These are phyloP conservation scores for Linnemannia exigua DNA, from an alignment of 192 early-diverging fungal species.

Conservation along the genomic window DNA sequence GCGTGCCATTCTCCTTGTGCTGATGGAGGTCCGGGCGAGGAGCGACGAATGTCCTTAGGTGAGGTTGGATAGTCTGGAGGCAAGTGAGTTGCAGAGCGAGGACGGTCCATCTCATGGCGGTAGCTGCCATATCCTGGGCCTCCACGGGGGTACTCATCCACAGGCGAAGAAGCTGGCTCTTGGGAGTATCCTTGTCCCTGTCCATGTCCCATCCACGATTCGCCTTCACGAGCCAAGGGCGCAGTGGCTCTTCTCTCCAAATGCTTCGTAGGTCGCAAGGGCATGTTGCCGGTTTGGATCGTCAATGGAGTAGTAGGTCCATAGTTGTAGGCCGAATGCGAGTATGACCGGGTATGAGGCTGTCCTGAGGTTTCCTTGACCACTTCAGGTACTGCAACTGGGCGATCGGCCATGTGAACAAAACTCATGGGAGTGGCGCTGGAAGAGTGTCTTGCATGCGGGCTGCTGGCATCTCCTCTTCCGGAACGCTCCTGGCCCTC, in stretches of 20 bases:
- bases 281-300: background rate
- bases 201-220: background rate
- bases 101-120: conserved; percentile 16
- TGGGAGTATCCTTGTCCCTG: background rate
- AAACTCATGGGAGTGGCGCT: conserved; percentile 37
- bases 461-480: conserved; percentile 10
- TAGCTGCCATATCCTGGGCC: background rate
- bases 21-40: conserved; percentile 22
- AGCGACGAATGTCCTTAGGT: conserved; percentile 17
- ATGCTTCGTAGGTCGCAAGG: conserved; percentile 10
- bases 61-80: conserved; percentile 25
- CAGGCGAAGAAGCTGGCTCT: conserved; percentile 1
- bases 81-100: conserved; percentile 5
- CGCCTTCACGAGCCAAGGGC: background rate
- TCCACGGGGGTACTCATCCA: conserved; percentile 1
- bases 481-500: conserved; percentile 5
- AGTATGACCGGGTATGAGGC: conserved; percentile 31
- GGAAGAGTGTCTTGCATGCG: conserved; percentile 17
- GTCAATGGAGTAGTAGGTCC: background rate
- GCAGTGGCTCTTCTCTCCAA: conserved; percentile 5
- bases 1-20: conserved; percentile 24
- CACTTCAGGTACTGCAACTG: background rate
- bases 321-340: conserved; percentile 37
- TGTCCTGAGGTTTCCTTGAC: conserved; percentile 6
- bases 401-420: conserved; percentile 16